Evolutionary conservation across 345 rosid genomes (phyloP).

Genomic region (Salix brachista): DNA sequence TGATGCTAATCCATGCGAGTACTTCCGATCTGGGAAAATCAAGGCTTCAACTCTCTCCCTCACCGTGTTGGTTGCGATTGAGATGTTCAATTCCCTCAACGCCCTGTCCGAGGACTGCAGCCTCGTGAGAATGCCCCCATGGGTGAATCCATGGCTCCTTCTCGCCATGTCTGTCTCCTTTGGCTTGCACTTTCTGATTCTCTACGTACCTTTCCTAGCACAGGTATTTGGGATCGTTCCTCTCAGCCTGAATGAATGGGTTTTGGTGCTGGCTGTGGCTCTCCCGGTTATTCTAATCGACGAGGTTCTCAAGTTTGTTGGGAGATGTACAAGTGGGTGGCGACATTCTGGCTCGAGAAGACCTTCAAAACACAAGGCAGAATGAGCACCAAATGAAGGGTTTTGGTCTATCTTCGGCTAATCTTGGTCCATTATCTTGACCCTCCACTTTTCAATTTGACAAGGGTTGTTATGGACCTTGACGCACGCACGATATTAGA

Average conservation of each 20-base stretch:
- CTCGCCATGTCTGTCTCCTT: conserved; percentile 80
- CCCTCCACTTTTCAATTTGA: background rate
- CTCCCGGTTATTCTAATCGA: conserved; percentile 85
- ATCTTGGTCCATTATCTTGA: background rate
- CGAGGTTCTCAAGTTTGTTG: conserved; percentile 72
- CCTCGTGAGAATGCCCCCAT: conserved; percentile 86
- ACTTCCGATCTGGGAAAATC: conserved; percentile 76
- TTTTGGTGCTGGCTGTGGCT: conserved; percentile 68
- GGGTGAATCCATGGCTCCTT: conserved; percentile 89
- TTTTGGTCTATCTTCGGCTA: too few species aligned
- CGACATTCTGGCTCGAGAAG: conserved; percentile 31
- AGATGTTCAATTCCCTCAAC: conserved; percentile 94
- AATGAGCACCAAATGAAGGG: conserved; percentile 16
- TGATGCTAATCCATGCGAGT: conserved; percentile 70
- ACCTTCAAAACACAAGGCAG: conserved; percentile 51
- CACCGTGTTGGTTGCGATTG: conserved; percentile 85
- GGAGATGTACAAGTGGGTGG: conserved; percentile 52
- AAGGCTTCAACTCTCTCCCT: conserved; percentile 90
- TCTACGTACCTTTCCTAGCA: conserved; percentile 82
- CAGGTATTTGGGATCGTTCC: conserved; percentile 79
- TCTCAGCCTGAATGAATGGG: conserved; percentile 82
- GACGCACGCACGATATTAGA: conserved; percentile 1
- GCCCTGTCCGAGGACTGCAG: conserved; percentile 92
- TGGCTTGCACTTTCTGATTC: conserved; percentile 79
- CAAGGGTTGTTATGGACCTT: background rate